Conservation (phyloP, 1,284 basidiomycete species). For the Porodaedalea pini region DNA sequence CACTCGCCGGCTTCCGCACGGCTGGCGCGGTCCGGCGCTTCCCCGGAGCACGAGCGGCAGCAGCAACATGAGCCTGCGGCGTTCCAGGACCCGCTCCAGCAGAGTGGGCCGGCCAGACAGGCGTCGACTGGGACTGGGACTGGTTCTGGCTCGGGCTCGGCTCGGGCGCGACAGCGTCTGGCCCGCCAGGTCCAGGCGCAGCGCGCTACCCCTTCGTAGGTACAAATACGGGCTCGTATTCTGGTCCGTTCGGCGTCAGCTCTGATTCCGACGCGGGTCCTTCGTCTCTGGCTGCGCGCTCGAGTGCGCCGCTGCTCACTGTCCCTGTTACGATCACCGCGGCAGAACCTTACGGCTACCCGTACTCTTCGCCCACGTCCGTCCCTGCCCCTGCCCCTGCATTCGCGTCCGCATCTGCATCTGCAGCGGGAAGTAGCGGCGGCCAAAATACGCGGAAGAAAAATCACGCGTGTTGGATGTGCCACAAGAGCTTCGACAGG, state of each 20-base stretch:
- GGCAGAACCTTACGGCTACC: background rate
- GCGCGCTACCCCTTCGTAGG: background rate
- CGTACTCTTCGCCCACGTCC: background rate
- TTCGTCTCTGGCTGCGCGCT: background rate
- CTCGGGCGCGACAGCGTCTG: background rate
- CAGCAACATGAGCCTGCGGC: background rate
- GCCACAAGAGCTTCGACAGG: constrained; percentile 77
- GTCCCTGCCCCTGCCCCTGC: background rate
- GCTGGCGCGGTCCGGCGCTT: background rate
- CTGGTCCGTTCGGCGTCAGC: background rate
- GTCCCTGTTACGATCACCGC: background rate
- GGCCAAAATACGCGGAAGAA: constrained; percentile 36
- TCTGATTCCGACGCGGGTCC: background rate
- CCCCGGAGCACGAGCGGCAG: background rate
- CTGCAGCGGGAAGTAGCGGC: background rate
- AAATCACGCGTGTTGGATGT: constrained; percentile 74
- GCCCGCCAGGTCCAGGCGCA: background rate
- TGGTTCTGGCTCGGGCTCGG: background rate
- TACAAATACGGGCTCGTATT: background rate
- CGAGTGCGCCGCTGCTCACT: background rate
- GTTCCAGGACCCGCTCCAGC: background rate
- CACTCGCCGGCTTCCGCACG: background rate
- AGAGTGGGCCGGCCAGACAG: background rate
- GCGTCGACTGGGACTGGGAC: background rate
- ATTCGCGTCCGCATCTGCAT: background rate